phyloP scores from a whole-genome alignment of 129 eudicot genomes.

The Artemisia annua region DNA sequence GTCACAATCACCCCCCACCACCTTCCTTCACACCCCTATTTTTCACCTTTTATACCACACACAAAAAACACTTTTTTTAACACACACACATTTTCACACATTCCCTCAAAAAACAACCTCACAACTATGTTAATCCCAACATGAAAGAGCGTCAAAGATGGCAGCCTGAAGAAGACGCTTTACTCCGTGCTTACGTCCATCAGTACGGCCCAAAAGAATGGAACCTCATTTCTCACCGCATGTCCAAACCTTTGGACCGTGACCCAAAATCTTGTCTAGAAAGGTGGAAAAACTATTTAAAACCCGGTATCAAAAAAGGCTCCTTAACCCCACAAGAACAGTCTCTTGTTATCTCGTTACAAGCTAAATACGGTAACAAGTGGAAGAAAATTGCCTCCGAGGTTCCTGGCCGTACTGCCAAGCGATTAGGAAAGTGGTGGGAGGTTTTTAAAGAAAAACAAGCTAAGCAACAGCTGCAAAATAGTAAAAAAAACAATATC shows the following conservation, averaged over 20 bases:
- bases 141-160: constrained; percentile 77
- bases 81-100: background rate
- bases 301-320: constrained; percentile 65
- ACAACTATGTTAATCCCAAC: constrained; percentile 26
- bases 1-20: constrained; percentile 33
- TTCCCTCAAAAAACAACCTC: background rate
- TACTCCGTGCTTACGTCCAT: constrained; percentile 62
- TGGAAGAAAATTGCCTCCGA: constrained; percentile 75
- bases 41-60: constrained; percentile 38
- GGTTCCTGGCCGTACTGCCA: constrained; percentile 72
- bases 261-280: constrained; percentile 72
- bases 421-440: constrained; percentile 71
- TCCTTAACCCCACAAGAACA: constrained; percentile 62
- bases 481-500: constrained; percentile 21
- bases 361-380: constrained; percentile 77
- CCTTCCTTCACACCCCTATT: constrained; percentile 10
- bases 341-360: constrained; percentile 50
- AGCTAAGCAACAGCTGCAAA: constrained; percentile 44
- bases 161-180: constrained; percentile 84
- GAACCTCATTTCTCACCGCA: constrained; percentile 64
- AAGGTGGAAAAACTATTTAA: constrained; percentile 67
- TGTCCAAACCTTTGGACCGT: constrained; percentile 50
- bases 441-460: constrained; percentile 72
- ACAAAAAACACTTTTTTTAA: constrained; percentile 27
- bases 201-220: constrained; percentile 65